These are phyloP conservation scores for Diaporthe australafricana DNA, from an alignment of 2,329 filamentous ascomycete species.

Conservation along the genomic window DNA sequence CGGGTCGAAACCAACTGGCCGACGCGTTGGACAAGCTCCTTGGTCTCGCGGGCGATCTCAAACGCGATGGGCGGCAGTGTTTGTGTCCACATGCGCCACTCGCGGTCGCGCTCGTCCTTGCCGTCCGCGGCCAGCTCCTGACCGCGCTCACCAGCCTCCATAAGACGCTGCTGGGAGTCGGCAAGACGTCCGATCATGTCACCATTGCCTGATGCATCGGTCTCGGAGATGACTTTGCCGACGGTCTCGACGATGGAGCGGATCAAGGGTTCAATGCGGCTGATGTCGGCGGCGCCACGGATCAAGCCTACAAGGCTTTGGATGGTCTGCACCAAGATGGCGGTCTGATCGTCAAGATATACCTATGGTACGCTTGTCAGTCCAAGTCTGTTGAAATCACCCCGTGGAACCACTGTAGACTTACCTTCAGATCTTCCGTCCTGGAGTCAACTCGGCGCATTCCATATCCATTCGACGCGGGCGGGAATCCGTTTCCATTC, in stretches of 20 bases:
- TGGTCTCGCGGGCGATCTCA: slow-evolving; percentile 84
- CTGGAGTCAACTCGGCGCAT: slow-evolving; percentile 50
- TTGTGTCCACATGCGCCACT: slow-evolving; percentile 75
- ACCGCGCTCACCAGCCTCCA: slow-evolving; percentile 72
- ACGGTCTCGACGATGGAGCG: slow-evolving; percentile 78
- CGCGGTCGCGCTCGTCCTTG: slow-evolving; percentile 61
- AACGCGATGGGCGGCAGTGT: slow-evolving; percentile 87
- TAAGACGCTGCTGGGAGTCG: slow-evolving; percentile 72
- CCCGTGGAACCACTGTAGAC: neutral
- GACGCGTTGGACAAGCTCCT: slow-evolving; percentile 69
- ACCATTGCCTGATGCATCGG: slow-evolving; percentile 67
- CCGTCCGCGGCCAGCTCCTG: slow-evolving; percentile 67
- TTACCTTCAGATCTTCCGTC: slow-evolving; percentile 63
- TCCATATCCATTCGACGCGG: slow-evolving; percentile 54
- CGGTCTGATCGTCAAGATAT: slow-evolving; percentile 86
- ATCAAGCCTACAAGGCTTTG: slow-evolving; percentile 83
- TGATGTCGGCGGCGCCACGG: slow-evolving; percentile 71
- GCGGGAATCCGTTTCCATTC: slow-evolving; percentile 51
- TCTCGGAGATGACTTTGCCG: slow-evolving; percentile 75
- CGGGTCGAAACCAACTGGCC: slow-evolving; percentile 43
- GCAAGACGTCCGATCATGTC: slow-evolving; percentile 68
- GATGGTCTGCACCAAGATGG: slow-evolving; percentile 81
- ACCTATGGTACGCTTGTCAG: slow-evolving; percentile 58
- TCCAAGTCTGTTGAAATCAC: neutral
- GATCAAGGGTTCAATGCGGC: slow-evolving; percentile 77